Conservation (phyloP, 2,329 filamentous ascomycete species). For the Clarireedia sp. region DNA sequence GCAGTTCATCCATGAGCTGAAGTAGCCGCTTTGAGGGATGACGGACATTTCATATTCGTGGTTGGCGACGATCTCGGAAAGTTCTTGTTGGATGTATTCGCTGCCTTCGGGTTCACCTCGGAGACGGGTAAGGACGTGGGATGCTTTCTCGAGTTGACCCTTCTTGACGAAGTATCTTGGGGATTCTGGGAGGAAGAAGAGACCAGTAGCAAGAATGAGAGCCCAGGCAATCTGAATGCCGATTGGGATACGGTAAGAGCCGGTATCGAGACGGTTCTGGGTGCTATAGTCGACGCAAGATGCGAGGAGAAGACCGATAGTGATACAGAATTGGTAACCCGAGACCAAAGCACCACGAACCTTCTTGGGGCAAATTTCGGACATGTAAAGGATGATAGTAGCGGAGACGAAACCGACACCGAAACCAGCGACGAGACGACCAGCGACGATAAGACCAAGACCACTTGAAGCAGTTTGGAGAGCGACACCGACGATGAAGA, state of each 20-base stretch:
- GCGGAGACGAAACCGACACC: constrained; percentile 77
- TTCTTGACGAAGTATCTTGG: constrained; percentile 81
- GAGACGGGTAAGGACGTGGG: constrained; percentile 54
- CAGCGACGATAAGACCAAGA: constrained; percentile 38
- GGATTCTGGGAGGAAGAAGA: constrained; percentile 74
- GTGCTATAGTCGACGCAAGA: constrained; percentile 68
- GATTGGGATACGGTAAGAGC: constrained; percentile 75
- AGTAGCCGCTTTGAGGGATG: constrained; percentile 57
- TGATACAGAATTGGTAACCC: constrained; percentile 78
- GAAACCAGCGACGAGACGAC: constrained; percentile 67
- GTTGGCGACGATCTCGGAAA: constrained; percentile 83
- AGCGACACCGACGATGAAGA: constrained; percentile 59
- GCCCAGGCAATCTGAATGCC: constrained; percentile 75
- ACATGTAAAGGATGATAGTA: constrained; percentile 78
- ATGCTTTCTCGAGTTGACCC: constrained; percentile 58
- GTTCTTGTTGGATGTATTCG: constrained; percentile 68
- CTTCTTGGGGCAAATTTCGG: constrained; percentile 51
- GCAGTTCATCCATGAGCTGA: constrained; percentile 61
- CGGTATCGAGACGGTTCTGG: constrained; percentile 51
- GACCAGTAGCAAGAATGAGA: constrained; percentile 62
- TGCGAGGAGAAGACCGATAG: constrained; percentile 68
- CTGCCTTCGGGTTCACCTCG: constrained; percentile 68
- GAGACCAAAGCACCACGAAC: constrained; percentile 74
- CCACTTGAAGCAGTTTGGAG: constrained; percentile 57
- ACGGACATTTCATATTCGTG: constrained; percentile 72